Percentiles rank a stretch among this genome's conserved stretches.
Conservation (phyloP, 306 rosid genomes). For the Vigna trinervia region DNA sequence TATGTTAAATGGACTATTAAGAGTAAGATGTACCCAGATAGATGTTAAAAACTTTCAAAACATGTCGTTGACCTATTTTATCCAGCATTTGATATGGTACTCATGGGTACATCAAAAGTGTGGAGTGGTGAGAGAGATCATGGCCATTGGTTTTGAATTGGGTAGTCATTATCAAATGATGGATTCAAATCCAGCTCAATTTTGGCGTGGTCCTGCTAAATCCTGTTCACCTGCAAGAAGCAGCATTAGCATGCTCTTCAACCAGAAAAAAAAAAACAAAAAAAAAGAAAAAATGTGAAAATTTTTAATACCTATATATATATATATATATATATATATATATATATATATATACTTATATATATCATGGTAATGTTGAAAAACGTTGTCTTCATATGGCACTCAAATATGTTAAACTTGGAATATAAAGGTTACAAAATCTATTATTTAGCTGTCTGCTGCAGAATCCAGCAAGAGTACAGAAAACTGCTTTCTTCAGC, state of each 20-base stretch:
- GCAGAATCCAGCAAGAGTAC: slow-evolving; percentile 40
- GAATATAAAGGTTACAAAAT: slow-evolving; percentile 41
- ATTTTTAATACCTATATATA: not conserved
- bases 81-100: slow-evolving; percentile 34
- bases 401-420: slow-evolving; percentile 24
- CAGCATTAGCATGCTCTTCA: slow-evolving; percentile 37
- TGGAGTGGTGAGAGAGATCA: slow-evolving; percentile 25
- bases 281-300: slow-evolving; percentile 8
- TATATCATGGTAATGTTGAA: slow-evolving; percentile 33
- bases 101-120: not conserved
- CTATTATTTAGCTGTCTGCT: slow-evolving; percentile 34
- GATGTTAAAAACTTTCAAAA: too few species aligned
- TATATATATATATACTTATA: not conserved
- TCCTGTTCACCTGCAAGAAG: slow-evolving; percentile 42
- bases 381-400: slow-evolving; percentile 42
- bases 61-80: too few species aligned
- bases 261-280: slow-evolving; percentile 1
- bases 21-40: not conserved
- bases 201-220: slow-evolving; percentile 56
- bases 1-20: not conserved
- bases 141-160: slow-evolving; percentile 58
- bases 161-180: slow-evolving; percentile 53
- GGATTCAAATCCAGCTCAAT: slow-evolving; percentile 55
- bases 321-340: slow-evolving; percentile 15
- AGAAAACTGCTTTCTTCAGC: slow-evolving; percentile 42